phyloP scores from a whole-genome alignment of 139 green algal genomes.

The Yamagishiella unicocca region DNA sequence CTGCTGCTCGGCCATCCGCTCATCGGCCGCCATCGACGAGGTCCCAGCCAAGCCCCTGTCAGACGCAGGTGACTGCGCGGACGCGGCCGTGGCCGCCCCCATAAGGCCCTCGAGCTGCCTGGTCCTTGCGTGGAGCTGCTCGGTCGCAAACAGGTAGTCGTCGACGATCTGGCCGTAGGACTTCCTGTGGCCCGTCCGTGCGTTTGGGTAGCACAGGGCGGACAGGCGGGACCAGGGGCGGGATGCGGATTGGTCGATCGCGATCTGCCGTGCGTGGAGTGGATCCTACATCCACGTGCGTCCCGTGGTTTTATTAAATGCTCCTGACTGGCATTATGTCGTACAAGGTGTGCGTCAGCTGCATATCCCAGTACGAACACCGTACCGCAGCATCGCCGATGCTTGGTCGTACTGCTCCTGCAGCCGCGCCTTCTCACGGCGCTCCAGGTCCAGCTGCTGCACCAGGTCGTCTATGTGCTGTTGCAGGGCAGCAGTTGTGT shows the following conservation, averaged over 20 bases:
- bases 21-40: no score
- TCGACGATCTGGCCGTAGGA: constrained; percentile 59
- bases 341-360: no score
- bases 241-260: neutral
- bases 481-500: neutral
- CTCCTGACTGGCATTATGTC: no score
- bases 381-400: constrained; percentile 12
- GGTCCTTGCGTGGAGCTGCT: constrained; percentile 45
- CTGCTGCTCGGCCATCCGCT: neutral
- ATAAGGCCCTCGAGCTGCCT: constrained; percentile 42
- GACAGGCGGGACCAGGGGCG: neutral
- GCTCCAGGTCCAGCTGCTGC: constrained; percentile 12
- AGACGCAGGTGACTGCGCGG: neutral
- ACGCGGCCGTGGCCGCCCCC: neutral
- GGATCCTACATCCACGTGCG: neutral
- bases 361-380: no score
- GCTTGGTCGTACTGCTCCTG: constrained; percentile 32
- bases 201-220: neutral
- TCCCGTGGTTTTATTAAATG: no score
- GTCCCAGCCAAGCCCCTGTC: no score
- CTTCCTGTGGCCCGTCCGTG: constrained; percentile 30
- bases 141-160: constrained; percentile 48
- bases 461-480: neutral
- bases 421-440: neutral
- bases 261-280: neutral